These are phyloP conservation scores for Coemansia sp. DNA, from an alignment of 192 early-diverging fungal species.

Conservation along the genomic window DNA sequence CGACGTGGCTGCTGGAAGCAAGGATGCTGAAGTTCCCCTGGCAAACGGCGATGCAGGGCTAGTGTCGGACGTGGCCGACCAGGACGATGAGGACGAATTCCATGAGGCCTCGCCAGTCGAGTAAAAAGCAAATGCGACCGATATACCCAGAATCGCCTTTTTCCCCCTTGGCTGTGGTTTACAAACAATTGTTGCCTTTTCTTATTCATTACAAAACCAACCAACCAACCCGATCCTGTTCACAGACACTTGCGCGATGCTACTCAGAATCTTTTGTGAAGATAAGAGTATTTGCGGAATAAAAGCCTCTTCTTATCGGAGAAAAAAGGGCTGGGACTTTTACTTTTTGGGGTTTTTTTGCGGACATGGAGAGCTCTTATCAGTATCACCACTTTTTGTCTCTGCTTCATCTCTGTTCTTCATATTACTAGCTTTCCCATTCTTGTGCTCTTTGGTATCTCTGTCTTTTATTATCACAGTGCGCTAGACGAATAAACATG, in stretches of 20 bases:
- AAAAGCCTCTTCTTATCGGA: background rate
- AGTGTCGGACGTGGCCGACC: conserved; percentile 3
- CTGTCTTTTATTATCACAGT: conserved; percentile 5
- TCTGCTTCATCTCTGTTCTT: background rate
- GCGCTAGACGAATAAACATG: conserved; percentile 22
- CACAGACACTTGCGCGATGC: too few relatives aligned
- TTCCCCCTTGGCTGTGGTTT: background rate
- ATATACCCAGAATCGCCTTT: background rate
- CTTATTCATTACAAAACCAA: too few relatives aligned
- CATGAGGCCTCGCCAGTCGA: conserved; percentile 36
- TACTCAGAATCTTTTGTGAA: too few relatives aligned
- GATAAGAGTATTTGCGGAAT: too few relatives aligned
- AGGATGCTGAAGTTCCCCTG: conserved; percentile 3
- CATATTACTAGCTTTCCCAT: conserved; percentile 1
- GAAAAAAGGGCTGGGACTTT: background rate
- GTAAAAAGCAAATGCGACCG: background rate
- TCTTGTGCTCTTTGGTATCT: conserved; percentile 9
- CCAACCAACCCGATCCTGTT: too few relatives aligned
- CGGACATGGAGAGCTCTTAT: background rate
- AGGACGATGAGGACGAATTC: conserved; percentile 40
- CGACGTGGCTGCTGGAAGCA: background rate
- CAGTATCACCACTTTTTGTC: background rate
- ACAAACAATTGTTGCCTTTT: too few relatives aligned
- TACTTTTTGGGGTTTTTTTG: background rate
- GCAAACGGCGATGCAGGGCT: conserved; percentile 8